Evolutionary conservation across 306 rosid species (phyloP).

Genomic region (Styphnolobium japonicum): DNA sequence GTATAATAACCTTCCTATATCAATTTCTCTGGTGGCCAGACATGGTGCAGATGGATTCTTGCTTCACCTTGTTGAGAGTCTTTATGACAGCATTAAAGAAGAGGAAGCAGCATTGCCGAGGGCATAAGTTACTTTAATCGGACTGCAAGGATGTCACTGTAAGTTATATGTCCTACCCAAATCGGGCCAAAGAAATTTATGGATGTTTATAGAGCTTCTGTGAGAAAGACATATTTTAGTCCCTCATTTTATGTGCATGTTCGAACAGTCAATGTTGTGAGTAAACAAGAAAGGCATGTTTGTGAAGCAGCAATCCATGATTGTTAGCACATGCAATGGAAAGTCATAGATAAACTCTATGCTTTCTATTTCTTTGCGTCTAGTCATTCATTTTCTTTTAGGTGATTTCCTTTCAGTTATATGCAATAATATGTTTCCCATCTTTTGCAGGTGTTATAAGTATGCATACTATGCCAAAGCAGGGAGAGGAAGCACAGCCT

Average conservation of each 20-base stretch:
- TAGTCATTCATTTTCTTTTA: background rate
- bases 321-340: background rate
- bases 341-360: background rate
- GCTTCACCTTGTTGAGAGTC: constrained; percentile 64
- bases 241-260: background rate
- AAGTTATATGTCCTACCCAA: background rate
- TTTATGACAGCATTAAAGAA: constrained; percentile 47
- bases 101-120: constrained; percentile 18
- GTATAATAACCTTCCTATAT: constrained; percentile 59
- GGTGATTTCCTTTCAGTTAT: too few relatives aligned
- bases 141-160: background rate
- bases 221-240: background rate
- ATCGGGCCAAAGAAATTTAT: background rate
- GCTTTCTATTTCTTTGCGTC: background rate
- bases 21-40: constrained; percentile 74
- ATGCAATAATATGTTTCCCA: background rate
- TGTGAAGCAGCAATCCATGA: background rate
- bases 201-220: background rate
- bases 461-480: background rate
- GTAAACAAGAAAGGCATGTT: background rate
- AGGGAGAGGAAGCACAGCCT: background rate
- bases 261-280: background rate
- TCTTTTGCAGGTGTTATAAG: background rate
- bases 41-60: constrained; percentile 80
- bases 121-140: background rate